Evolutionary conservation across 140 eudicot species (phyloP).

Genomic region (Bidens hawaiensis): DNA sequence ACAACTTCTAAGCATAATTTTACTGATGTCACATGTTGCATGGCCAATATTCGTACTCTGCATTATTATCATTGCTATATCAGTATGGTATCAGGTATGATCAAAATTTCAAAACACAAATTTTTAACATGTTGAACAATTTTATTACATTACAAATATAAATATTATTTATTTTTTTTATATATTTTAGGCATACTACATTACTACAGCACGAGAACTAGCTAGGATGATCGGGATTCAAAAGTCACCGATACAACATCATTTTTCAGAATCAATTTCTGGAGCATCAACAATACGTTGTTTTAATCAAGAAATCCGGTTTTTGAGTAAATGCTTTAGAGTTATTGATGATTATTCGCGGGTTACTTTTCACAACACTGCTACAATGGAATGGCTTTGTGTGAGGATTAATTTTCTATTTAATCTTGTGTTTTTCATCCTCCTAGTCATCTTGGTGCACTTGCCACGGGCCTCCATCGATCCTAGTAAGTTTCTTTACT

Average conservation of each 20-base stretch:
- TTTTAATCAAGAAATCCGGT: conserved; percentile 76
- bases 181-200: conserved; percentile 65
- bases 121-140: neutral
- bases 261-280: conserved; percentile 72
- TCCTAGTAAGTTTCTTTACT: conserved; percentile 57
- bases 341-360: conserved; percentile 76
- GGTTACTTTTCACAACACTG: conserved; percentile 73
- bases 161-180: neutral
- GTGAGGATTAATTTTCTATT: conserved; percentile 76
- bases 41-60: conserved; percentile 75
- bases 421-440: conserved; percentile 75
- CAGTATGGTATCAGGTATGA: conserved; percentile 82
- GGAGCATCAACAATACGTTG: conserved; percentile 83
- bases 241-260: conserved; percentile 89
- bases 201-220: conserved; percentile 78
- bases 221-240: conserved; percentile 90
- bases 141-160: neutral
- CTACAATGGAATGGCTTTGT: conserved; percentile 92
- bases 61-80: conserved; percentile 53
- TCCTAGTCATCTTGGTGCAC: conserved; percentile 66
- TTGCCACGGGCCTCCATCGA: conserved; percentile 74
- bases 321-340: conserved; percentile 36
- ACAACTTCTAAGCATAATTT: conserved; percentile 61
- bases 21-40: conserved; percentile 71
- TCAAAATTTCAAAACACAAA: neutral